Evolutionary conservation across 495 filamentous ascomycete genomes (phyloP), one percentile per base, ranked within the genome.

Genomic region (Acidomyces sp.): DNA sequence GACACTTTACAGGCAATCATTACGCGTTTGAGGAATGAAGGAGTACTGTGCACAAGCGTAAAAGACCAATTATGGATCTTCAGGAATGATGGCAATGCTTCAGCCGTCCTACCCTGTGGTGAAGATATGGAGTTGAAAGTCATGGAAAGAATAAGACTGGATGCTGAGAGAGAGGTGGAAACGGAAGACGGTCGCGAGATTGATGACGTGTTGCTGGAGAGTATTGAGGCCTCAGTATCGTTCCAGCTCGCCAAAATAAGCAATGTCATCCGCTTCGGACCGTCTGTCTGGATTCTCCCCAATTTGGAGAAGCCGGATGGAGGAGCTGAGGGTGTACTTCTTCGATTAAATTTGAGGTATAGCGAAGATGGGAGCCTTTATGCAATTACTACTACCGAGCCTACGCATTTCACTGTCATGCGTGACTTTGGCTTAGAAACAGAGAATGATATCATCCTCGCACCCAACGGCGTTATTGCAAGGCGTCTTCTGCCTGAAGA

Each of bases 161-260:
- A 24, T 15, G 3, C n/a, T 4, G 16, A 7, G 16, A 1, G 12
- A 27, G 24, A 7, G 23, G 6, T n/a, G 4, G 5, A 29, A 11
- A 19, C 37, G n/a, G 21, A 26, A 13, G 4, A 9, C 18, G 40
- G 18, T 6, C 4, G n/a, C 13, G 2, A 6, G 18, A 17, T 36
- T 13, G 36, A 26, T 13, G 34, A 40, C 16, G 23, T 39, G 6
- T 26, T 49, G 11, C 37, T 49, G 22, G 41, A 44, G 4, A 41
- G 41, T 4, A 39, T 49, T 5, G 37, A 49, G 17, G 46, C 28
- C 23, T 21, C 36, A 1, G 25, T 45, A 7, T 19, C 34, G 1
- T 37, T 34, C 16, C 11, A 11, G 15, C 36, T 49, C 0, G 35
- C 27, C 11, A 20, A 15, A 17, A n/a, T 11, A 10, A 3, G 12